Percentiles rank a stretch among this genome's conserved stretches.
These are phyloP conservation scores for Pleurotus citrinopileatus DNA, from an alignment of 768 basidiomycete species.

Conservation along the genomic window DNA sequence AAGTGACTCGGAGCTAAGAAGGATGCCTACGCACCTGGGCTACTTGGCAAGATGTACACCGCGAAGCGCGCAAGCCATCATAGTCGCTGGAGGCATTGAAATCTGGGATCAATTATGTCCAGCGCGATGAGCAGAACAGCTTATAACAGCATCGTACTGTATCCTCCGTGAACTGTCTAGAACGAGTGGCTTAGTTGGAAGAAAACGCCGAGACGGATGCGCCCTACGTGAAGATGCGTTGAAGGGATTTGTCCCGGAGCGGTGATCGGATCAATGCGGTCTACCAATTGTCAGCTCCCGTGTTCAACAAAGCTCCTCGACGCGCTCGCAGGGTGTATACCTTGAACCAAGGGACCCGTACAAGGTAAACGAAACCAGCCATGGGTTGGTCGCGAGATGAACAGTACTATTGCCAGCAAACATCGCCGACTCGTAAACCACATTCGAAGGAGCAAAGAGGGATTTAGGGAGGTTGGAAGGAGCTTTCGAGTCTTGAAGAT, in stretches of 20 bases:
- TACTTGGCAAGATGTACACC: constrained; percentile 36
- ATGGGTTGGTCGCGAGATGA: not conserved
- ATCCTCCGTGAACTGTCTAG: constrained; percentile 38
- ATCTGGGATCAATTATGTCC: constrained; percentile 18
- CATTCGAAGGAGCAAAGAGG: not conserved
- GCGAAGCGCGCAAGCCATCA: constrained; percentile 30
- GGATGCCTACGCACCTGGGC: constrained; percentile 20
- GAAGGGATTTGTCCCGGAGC: constrained; percentile 31
- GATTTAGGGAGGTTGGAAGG: not conserved
- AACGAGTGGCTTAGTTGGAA: not conserved
- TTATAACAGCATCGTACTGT: constrained; percentile 22
- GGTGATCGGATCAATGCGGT: constrained; percentile 37
- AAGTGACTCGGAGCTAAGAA: not conserved
- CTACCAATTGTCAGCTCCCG: constrained; percentile 13
- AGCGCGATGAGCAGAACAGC: not conserved
- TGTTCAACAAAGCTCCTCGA: not conserved
- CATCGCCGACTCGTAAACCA: not conserved
- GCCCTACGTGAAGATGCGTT: constrained; percentile 37
- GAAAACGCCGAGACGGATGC: not conserved
- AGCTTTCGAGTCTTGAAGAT: not conserved
- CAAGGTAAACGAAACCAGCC: constrained; percentile 42
- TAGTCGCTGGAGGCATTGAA: constrained; percentile 32
- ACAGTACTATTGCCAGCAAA: not conserved
- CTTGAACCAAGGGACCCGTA: constrained; percentile 36
- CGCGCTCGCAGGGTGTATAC: constrained; percentile 16